phyloP scores from a whole-genome alignment of 805 yeast species.

The Blastobotrys terrestris region DNA sequence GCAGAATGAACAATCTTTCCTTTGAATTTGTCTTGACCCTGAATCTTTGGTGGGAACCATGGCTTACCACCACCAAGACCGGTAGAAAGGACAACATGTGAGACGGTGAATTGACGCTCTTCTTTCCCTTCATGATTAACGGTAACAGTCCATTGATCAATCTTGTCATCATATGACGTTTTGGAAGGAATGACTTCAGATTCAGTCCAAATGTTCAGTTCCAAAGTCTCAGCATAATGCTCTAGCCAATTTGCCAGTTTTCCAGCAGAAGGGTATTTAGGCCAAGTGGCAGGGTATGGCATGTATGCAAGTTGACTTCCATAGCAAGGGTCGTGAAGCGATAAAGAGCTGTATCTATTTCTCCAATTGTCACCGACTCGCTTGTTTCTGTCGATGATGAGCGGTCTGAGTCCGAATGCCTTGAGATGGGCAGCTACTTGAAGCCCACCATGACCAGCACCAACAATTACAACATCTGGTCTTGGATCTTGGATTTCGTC shows the following conservation, averaged over 20 bases:
- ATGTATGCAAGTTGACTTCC: conserved; percentile 39
- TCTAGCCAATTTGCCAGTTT: conserved; percentile 42
- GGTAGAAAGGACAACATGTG: conserved; percentile 39
- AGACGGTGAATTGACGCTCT: conserved; percentile 14
- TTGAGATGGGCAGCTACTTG: conserved; percentile 39
- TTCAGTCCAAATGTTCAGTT: conserved; percentile 35
- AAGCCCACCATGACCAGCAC: conserved; percentile 45
- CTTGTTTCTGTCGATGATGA: conserved; percentile 36
- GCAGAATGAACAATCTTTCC: conserved; percentile 40
- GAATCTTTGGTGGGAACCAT: conserved; percentile 36
- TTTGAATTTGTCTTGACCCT: conserved; percentile 34
- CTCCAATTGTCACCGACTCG: conserved; percentile 45
- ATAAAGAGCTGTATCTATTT: conserved; percentile 39
- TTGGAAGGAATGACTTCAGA: conserved; percentile 25
- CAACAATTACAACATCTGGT: conserved; percentile 41
- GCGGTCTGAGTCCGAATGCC: conserved; percentile 36
- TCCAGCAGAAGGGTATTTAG: conserved; percentile 40
- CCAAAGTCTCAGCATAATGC: conserved; percentile 36
- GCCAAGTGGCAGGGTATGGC: conserved; percentile 38
- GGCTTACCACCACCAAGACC: conserved; percentile 42
- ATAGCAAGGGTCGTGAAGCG: conserved; percentile 43
- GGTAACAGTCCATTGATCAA: conserved; percentile 32
- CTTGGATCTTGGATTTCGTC: conserved; percentile 20
- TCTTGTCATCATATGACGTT: conserved; percentile 31
- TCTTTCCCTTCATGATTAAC: conserved; percentile 24